A percentile compares a stretch with the other conserved stretches of the same genome.
phyloP scores from a whole-genome alignment of 148 eudicot species.

The Heliamphora exappendiculata region DNA sequence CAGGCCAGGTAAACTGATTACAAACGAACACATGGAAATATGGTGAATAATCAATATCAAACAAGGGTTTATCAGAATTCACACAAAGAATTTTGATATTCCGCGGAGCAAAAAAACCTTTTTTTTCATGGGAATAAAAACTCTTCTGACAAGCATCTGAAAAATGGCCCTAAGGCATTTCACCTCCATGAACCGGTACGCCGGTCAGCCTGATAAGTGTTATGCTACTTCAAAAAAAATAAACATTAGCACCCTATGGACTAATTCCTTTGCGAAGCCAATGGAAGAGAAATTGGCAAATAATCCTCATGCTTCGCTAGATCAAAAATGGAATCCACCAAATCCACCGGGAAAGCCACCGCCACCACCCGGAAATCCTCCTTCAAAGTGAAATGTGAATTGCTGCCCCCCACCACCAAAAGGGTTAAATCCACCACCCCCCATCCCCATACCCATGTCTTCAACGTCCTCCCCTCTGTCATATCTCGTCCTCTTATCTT shows the following conservation, averaged over 20 bases:
- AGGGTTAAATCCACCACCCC: slow-evolving; percentile 86
- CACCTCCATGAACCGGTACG: neutral
- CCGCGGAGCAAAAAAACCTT: neutral
- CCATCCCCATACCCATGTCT: slow-evolving; percentile 68
- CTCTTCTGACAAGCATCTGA: neutral
- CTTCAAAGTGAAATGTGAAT: slow-evolving; percentile 90
- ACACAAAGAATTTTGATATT: neutral
- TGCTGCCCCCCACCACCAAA: slow-evolving; percentile 86
- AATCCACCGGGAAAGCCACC: slow-evolving; percentile 41
- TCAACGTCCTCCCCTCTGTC: slow-evolving; percentile 88
- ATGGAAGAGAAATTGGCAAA: too few species aligned
- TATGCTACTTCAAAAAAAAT: neutral
- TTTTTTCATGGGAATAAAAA: neutral
- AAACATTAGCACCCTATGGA: neutral
- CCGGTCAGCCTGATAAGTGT: neutral
- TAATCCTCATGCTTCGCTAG: neutral
- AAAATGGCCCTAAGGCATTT: neutral
- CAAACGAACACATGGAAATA: neutral
- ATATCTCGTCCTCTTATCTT: slow-evolving; percentile 77
- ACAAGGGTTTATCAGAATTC: neutral
- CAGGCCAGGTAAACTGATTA: neutral
- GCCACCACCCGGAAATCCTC: slow-evolving; percentile 81
- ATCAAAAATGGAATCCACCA: slow-evolving; percentile 73
- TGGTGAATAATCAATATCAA: neutral
- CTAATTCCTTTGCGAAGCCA: neutral